phyloP scores from a whole-genome alignment of 2,329 filamentous ascomycete genomes.

The Apiospora arundinis region DNA sequence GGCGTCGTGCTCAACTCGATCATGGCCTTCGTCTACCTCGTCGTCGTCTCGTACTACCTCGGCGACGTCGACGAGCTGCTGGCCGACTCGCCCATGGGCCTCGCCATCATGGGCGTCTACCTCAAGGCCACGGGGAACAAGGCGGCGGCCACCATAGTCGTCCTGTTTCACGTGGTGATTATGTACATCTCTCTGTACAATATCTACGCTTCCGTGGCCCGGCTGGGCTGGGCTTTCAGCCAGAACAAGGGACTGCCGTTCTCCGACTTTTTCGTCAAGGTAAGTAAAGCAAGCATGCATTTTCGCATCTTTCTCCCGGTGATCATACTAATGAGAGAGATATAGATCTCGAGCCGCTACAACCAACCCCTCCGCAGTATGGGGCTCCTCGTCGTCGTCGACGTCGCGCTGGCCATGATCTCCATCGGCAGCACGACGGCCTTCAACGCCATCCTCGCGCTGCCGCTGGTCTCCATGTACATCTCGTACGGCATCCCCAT shows the following conservation, averaged over 20 bases:
- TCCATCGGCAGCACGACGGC: slow-evolving; percentile 2
- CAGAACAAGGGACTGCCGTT: not conserved
- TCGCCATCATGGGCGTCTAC: not conserved
- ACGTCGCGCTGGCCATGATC: not conserved
- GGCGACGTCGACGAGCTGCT: not conserved
- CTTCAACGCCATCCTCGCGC: not conserved
- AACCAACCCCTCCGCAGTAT: not conserved
- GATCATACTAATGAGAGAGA: too few relatives aligned
- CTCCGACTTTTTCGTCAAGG: not conserved
- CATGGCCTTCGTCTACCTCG: not conserved
- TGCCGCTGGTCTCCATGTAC: not conserved
- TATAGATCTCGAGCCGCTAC: slow-evolving; percentile 2
- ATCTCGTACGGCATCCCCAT: not conserved
- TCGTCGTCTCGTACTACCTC: not conserved
- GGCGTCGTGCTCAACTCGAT: not conserved
- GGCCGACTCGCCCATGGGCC: not conserved
- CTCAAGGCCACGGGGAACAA: not conserved
- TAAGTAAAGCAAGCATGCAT: not conserved
- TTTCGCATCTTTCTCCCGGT: too few relatives aligned
- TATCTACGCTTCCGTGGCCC: not conserved
- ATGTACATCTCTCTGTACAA: not conserved
- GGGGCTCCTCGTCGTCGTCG: not conserved
- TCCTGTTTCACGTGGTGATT: not conserved
- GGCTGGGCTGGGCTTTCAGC: not conserved
- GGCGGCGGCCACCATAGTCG: not conserved